phyloP scores from a whole-genome alignment of 2,329 filamentous ascomycete species.

The Aspergillus chevalieri region DNA sequence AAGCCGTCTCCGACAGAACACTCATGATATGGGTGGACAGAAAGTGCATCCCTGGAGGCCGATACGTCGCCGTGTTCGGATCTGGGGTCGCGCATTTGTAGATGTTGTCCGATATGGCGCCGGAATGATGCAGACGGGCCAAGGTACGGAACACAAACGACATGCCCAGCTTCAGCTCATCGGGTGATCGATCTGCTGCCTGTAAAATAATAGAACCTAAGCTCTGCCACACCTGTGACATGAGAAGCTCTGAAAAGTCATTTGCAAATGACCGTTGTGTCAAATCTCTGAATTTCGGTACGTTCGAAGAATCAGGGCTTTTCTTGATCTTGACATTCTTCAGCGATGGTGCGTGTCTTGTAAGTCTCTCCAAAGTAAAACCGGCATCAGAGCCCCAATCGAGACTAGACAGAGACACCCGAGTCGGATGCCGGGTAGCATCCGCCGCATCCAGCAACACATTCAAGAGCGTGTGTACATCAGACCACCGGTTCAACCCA shows the following conservation, averaged over 20 bases:
- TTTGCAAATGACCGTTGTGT: conserved; percentile 20
- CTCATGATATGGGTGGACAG: conserved; percentile 42
- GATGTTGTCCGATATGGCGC: conserved; percentile 36
- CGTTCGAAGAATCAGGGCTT: not conserved
- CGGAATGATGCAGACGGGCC: conserved; percentile 41
- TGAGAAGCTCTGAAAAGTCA: conserved; percentile 18
- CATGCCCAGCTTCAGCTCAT: conserved; percentile 36
- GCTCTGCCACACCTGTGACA: conserved; percentile 35
- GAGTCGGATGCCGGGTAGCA: conserved; percentile 12
- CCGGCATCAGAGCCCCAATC: conserved; percentile 17
- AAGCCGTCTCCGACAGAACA: conserved; percentile 42
- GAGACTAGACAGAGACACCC: conserved; percentile 22
- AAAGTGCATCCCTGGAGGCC: conserved; percentile 40
- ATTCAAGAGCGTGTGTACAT: conserved; percentile 33
- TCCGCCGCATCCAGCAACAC: conserved; percentile 35
- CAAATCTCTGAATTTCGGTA: conserved; percentile 13
- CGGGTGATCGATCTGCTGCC: conserved; percentile 30
- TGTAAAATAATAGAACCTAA: conserved; percentile 37
- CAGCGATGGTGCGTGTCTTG: not conserved
- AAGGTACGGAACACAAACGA: conserved; percentile 39
- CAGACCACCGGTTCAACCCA: conserved; percentile 34
- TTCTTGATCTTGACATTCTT: not conserved
- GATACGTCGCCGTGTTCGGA: conserved; percentile 24
- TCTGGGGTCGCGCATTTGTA: conserved; percentile 34
- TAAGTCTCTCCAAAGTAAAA: conserved; percentile 21